Conservation (phyloP, 208 protist species). For the Perkinsela sp. region DNA sequence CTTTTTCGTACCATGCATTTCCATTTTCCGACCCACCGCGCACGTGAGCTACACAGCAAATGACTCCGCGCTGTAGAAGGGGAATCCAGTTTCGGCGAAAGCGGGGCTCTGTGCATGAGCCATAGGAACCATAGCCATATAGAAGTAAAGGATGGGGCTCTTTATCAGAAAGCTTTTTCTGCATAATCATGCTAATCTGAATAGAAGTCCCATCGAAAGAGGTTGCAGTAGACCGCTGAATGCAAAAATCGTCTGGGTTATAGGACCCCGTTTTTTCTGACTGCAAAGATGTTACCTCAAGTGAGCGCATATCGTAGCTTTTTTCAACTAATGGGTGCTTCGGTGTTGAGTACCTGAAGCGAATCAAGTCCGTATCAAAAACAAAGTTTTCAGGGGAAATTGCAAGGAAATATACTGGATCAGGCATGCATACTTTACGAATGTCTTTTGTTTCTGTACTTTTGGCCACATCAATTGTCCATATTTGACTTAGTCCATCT, state of each 20-base stretch:
- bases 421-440: conserved; percentile 22
- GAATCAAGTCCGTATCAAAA: conserved; percentile 27
- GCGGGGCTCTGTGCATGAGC: conserved; percentile 41
- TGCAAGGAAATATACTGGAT: conserved; percentile 29
- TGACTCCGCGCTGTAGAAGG: conserved; percentile 54
- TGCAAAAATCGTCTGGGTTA: conserved; percentile 20
- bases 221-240: conserved; percentile 27
- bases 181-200: conserved; percentile 39
- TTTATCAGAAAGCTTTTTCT: conserved; percentile 23
- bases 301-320: conserved; percentile 14
- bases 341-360: conserved; percentile 42
- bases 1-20: conserved; percentile 49
- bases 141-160: conserved; percentile 40
- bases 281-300: conserved; percentile 18
- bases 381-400: conserved; percentile 16
- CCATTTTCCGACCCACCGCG: conserved; percentile 73
- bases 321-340: conserved; percentile 38
- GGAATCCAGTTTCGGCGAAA: conserved; percentile 41
- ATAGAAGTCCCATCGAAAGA: conserved; percentile 34
- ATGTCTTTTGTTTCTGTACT: conserved; percentile 5
- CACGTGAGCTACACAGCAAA: conserved; percentile 62
- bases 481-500: conserved; percentile 32
- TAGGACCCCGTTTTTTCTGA: conserved; percentile 35
- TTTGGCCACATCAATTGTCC: conserved; percentile 19
- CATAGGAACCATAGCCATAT: conserved; percentile 67